Evolutionary conservation across 805 yeast genomes (phyloP).

Genomic region (Pichia sporocuriosa): DNA sequence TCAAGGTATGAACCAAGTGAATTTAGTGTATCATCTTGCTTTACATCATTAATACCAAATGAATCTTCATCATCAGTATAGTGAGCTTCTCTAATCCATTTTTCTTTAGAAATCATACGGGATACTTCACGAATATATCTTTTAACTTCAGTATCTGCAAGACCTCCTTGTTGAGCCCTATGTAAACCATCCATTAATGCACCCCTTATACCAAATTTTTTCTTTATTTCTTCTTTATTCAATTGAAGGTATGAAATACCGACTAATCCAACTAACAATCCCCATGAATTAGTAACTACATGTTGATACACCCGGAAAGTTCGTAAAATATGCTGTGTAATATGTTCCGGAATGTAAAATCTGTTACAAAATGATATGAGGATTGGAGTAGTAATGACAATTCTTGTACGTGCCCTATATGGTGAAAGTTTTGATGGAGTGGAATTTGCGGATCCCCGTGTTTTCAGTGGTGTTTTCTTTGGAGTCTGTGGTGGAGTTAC

Average conservation of each 20-base stretch:
- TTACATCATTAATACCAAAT: background rate
- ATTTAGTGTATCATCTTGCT: slow-evolving; percentile 1
- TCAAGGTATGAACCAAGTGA: slow-evolving; percentile 9
- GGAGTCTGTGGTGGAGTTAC: slow-evolving; percentile 11
- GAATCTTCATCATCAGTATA: slow-evolving; percentile 22
- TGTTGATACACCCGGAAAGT: slow-evolving; percentile 45
- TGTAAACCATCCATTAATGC: slow-evolving; percentile 46
- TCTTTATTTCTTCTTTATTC: slow-evolving; percentile 39
- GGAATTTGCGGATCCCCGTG: background rate
- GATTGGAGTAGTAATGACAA: slow-evolving; percentile 30
- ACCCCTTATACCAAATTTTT: slow-evolving; percentile 43
- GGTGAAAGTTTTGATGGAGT: slow-evolving; percentile 3
- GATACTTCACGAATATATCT: slow-evolving; percentile 49
- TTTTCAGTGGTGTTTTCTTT: slow-evolving; percentile 3
- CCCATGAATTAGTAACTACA: slow-evolving; percentile 60
- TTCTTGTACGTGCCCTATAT: slow-evolving; percentile 4
- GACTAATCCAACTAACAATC: slow-evolving; percentile 59
- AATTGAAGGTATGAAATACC: slow-evolving; percentile 51
- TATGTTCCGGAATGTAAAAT: slow-evolving; percentile 52
- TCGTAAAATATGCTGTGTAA: slow-evolving; percentile 43
- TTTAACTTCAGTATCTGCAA: slow-evolving; percentile 41
- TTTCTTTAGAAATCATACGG: slow-evolving; percentile 46
- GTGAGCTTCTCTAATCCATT: slow-evolving; percentile 48
- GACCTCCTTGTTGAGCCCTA: slow-evolving; percentile 46
- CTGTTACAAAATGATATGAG: slow-evolving; percentile 49